phyloP scores from a whole-genome alignment of 441 rosid genomes.

The Metrosideros polymorpha region DNA sequence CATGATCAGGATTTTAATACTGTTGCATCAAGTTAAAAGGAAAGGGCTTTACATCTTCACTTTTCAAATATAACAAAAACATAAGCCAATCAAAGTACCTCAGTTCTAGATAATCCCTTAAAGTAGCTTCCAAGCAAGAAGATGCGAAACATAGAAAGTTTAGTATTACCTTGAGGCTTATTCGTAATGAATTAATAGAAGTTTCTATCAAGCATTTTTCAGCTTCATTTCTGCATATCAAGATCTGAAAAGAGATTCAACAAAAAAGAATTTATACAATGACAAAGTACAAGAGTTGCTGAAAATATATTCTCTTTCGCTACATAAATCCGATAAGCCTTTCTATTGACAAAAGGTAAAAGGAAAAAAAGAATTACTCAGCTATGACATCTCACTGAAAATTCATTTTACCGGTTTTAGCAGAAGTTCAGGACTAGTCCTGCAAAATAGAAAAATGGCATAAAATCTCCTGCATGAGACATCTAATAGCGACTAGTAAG shows the following conservation, averaged over 20 bases:
- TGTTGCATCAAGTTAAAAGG: neutral
- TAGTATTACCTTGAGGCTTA: conserved; percentile 78
- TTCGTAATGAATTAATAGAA: conserved; percentile 86
- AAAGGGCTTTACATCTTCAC: neutral
- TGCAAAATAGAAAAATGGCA: conserved; percentile 26
- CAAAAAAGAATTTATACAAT: neutral
- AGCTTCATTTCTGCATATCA: conserved; percentile 92
- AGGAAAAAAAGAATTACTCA: neutral
- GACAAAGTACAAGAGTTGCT: neutral
- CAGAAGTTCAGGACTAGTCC: conserved; percentile 92
- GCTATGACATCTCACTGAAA: neutral
- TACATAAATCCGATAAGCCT: neutral
- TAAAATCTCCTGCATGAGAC: neutral
- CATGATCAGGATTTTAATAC: neutral
- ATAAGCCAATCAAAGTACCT: neutral
- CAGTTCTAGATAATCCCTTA: neutral
- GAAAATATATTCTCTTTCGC: neutral
- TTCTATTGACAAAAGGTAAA: neutral
- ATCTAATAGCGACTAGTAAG: neutral
- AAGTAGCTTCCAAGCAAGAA: neutral
- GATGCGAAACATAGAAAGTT: neutral
- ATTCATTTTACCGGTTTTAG: conserved; percentile 73
- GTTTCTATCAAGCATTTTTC: conserved; percentile 96
- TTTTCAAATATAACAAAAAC: neutral
- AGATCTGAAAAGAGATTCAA: conserved; percentile 37